phyloP scores from a whole-genome alignment of 2,329 filamentous ascomycete genomes.

The Fusarium longipes region DNA sequence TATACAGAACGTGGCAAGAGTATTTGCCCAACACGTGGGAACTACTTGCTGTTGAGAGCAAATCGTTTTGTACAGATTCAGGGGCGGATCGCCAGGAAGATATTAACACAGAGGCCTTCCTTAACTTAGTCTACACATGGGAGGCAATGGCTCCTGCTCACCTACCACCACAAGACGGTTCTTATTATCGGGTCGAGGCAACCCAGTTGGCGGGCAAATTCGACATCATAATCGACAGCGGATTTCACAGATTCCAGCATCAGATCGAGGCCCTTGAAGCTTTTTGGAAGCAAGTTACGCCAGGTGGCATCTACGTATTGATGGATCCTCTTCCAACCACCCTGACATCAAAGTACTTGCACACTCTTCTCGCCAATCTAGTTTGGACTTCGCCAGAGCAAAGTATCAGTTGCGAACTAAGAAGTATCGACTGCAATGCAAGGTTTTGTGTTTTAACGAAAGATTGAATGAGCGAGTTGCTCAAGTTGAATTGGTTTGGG shows the following conservation, averaged over 20 bases:
- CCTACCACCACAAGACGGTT: not conserved
- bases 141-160: not conserved
- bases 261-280: slow-evolving; percentile 51
- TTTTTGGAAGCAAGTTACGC: slow-evolving; percentile 52
- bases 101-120: not conserved
- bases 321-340: slow-evolving; percentile 51
- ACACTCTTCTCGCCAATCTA: slow-evolving; percentile 45
- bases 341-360: slow-evolving; percentile 28
- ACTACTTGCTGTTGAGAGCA: not conserved
- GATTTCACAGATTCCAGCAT: slow-evolving; percentile 54
- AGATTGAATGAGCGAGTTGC: not conserved
- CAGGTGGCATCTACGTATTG: slow-evolving; percentile 52
- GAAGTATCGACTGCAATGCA: slow-evolving; percentile 47
- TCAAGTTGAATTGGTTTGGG: not conserved
- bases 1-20: not conserved
- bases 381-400: slow-evolving; percentile 36
- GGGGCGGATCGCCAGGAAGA: not conserved
- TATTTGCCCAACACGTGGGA: not conserved
- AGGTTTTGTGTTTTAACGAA: slow-evolving; percentile 38
- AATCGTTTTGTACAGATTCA: not conserved
- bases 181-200: not conserved
- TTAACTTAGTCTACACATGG: not conserved
- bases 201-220: not conserved
- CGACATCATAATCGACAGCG: slow-evolving; percentile 56
- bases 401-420: slow-evolving; percentile 41